Conservation (phyloP, 139 green algal species). For the Auxenochlorella pyrenoidosa region DNA sequence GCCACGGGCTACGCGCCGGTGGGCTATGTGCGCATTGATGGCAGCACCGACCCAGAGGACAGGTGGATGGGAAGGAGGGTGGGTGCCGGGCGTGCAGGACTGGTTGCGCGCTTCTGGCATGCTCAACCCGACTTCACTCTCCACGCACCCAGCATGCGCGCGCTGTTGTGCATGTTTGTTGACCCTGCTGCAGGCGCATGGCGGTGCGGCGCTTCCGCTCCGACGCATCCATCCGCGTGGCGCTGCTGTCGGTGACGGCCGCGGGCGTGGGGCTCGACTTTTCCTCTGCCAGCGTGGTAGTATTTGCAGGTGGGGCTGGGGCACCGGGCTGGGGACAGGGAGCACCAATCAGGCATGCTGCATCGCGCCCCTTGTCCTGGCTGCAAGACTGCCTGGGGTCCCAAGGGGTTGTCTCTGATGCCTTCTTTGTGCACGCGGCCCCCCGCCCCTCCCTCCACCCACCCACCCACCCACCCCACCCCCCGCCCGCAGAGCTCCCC, state of each 20-base stretch:
- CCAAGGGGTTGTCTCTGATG: too few species aligned
- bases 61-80: slow-evolving; percentile 17
- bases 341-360: background rate
- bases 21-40: slow-evolving; percentile 91
- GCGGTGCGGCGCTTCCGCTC: slow-evolving; percentile 19
- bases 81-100: too few species aligned
- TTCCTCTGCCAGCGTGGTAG: slow-evolving; percentile 79
- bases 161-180: too few species aligned
- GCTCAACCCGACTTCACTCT: background rate
- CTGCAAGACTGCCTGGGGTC: too few species aligned
- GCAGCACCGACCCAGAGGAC: slow-evolving; percentile 72
- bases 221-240: slow-evolving; percentile 74
- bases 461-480: background rate
- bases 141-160: background rate
- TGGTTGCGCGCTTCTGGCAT: background rate
- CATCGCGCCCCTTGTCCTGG: background rate
- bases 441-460: background rate
- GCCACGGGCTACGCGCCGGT: slow-evolving; percentile 18
- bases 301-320: slow-evolving; percentile 78
- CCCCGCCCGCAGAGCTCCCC: slow-evolving; percentile 51
- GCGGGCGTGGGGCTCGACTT: slow-evolving; percentile 96
- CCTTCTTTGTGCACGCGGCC: too few species aligned
- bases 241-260: slow-evolving; percentile 91
- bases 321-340: background rate
- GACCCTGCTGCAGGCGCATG: background rate